Conservation (phyloP, 75 land plant genomes). For the Larix kaempferi region DNA sequence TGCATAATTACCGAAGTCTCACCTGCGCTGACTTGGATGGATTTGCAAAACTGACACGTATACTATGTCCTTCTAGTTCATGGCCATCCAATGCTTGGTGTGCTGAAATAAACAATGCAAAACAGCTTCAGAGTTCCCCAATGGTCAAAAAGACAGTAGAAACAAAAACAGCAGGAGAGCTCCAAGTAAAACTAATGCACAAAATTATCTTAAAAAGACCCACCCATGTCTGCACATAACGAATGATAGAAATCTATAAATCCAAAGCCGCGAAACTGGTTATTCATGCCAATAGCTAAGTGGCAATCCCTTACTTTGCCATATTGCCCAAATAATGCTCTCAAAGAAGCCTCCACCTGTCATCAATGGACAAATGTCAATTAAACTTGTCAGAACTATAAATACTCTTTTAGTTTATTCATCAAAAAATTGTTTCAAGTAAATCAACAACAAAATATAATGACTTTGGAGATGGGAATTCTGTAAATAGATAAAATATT, state of each 20-base stretch:
- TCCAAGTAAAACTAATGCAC: neutral
- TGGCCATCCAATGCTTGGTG: constrained; percentile 33
- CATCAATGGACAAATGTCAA: neutral
- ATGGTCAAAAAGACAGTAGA: neutral
- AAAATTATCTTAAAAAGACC: neutral
- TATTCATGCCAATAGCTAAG: constrained; percentile 18
- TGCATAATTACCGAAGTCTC: neutral
- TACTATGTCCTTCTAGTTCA: constrained; percentile 17
- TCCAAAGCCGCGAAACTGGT: constrained; percentile 24
- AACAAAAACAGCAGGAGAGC: neutral
- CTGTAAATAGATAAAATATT: neutral
- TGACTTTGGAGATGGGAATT: neutral
- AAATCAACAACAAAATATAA: too few species aligned
- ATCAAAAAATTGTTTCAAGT: too few species aligned
- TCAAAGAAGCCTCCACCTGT: constrained; percentile 19
- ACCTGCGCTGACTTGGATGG: constrained; percentile 35
- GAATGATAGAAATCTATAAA: constrained; percentile 30
- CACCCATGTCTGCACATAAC: constrained; percentile 24
- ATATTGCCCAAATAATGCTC: constrained; percentile 21
- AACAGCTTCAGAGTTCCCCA: neutral
- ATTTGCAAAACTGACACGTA: constrained; percentile 34
- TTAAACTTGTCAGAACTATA: neutral
- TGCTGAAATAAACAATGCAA: constrained; percentile 10
- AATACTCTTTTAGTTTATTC: too few species aligned
- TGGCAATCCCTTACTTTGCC: constrained; percentile 27